phyloP scores from a whole-genome alignment of 2,329 filamentous ascomycete species.

The Trichoderma citrinoviride region DNA sequence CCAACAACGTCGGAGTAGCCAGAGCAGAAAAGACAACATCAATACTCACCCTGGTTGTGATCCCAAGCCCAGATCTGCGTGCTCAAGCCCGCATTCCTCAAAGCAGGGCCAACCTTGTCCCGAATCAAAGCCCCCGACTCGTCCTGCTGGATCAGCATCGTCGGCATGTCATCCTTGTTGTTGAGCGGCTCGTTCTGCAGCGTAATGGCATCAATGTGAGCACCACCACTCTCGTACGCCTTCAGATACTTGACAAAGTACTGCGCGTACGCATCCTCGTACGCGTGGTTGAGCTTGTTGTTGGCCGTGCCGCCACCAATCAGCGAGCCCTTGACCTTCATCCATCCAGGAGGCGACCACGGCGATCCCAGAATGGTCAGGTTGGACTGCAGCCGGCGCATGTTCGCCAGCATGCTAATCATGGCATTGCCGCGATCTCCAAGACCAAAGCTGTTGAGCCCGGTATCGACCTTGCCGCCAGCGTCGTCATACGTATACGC shows the following conservation, averaged over 20 bases:
- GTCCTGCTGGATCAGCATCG: slow-evolving; percentile 40
- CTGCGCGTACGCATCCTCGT: slow-evolving; percentile 36
- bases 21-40: not conserved
- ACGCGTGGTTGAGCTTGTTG: slow-evolving; percentile 39
- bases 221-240: slow-evolving; percentile 37
- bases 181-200: slow-evolving; percentile 47
- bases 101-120: slow-evolving; percentile 40
- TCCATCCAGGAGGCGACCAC: slow-evolving; percentile 44
- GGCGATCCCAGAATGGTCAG: slow-evolving; percentile 39
- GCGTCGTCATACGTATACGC: slow-evolving; percentile 41
- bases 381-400: slow-evolving; percentile 36
- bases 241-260: slow-evolving; percentile 45
- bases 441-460: slow-evolving; percentile 33
- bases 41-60: slow-evolving; percentile 35
- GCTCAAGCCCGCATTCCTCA: slow-evolving; percentile 39
- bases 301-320: slow-evolving; percentile 34
- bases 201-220: slow-evolving; percentile 42
- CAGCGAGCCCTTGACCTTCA: slow-evolving; percentile 39
- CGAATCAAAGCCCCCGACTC: slow-evolving; percentile 39
- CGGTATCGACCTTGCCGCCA: slow-evolving; percentile 21
- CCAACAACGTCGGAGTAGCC: too few species aligned
- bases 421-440: slow-evolving; percentile 41
- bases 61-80: slow-evolving; percentile 48
- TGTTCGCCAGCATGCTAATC: slow-evolving; percentile 38
- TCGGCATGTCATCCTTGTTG: slow-evolving; percentile 38